Evolutionary conservation across 2,329 filamentous ascomycete genomes (phyloP).

Genomic region (Xylaria digitata): DNA sequence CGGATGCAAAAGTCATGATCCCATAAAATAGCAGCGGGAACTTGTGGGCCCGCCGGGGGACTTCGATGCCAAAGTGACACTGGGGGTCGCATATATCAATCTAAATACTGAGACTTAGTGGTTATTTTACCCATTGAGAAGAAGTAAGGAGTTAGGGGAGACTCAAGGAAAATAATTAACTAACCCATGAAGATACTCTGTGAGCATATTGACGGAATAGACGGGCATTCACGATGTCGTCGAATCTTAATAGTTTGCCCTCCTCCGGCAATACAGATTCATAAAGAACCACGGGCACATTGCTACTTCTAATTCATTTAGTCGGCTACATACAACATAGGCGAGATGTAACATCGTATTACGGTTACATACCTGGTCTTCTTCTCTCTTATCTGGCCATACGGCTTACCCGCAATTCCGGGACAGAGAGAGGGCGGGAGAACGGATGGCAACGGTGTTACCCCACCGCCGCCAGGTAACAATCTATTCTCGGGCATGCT

Average conservation of each 20-base stretch:
- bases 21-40: not conserved
- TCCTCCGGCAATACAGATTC: not conserved
- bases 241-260: not conserved
- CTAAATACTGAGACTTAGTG: not conserved
- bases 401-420: not conserved
- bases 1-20: conserved; percentile 14
- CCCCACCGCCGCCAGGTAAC: not conserved
- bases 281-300: not conserved
- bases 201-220: conserved; percentile 12
- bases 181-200: conserved; percentile 18
- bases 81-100: conserved; percentile 1
- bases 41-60: conserved; percentile 5
- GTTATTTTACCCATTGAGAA: not conserved
- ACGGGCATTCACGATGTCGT: conserved; percentile 8
- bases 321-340: not conserved
- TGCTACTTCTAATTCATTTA: not conserved
- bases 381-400: not conserved
- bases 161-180: not conserved
- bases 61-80: conserved; percentile 13
- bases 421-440: not conserved
- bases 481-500: not conserved
- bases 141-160: not conserved
- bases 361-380: not conserved
- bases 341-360: not conserved
- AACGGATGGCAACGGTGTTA: not conserved